Percentiles rank a stretch among this genome's conserved stretches.
phyloP scores from a whole-genome alignment of 2,329 filamentous ascomycete genomes.

The Penicillium thymicola region DNA sequence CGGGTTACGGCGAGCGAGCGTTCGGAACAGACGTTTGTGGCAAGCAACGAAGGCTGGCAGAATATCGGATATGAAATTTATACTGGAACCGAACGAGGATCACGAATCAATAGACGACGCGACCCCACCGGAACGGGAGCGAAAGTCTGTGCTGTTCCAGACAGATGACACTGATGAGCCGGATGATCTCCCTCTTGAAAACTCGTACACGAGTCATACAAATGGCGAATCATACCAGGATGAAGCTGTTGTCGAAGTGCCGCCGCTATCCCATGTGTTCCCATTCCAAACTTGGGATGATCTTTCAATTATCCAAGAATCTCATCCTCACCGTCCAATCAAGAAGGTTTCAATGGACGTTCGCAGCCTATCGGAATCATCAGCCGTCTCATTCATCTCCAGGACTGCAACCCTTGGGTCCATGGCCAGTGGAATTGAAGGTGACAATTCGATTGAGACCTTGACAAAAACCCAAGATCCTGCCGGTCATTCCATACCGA shows the following conservation, averaged over 20 bases:
- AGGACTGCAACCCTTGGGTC: constrained; percentile 75
- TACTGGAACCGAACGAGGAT: constrained; percentile 69
- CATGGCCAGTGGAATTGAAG: constrained; percentile 69
- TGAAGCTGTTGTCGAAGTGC: constrained; percentile 26
- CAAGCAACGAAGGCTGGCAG: constrained; percentile 77
- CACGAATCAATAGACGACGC: constrained; percentile 35
- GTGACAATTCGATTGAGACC: constrained; percentile 77
- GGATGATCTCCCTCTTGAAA: constrained; percentile 22
- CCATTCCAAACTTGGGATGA: constrained; percentile 70
- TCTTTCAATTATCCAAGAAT: constrained; percentile 41
- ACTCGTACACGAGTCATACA: constrained; percentile 21
- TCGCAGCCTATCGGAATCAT: constrained; percentile 81
- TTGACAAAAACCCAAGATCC: constrained; percentile 55
- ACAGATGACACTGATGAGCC: constrained; percentile 34
- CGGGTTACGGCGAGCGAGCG: constrained; percentile 77
- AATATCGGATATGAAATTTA: constrained; percentile 67
- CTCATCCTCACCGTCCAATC: constrained; percentile 48
- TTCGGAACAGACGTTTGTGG: constrained; percentile 83
- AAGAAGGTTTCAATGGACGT: constrained; percentile 90
- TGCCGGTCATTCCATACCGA: constrained; percentile 76
- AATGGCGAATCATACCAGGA: constrained; percentile 16
- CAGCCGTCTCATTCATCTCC: constrained; percentile 78
- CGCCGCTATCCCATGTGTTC: constrained; percentile 74
- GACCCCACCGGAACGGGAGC: constrained; percentile 40
- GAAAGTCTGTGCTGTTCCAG: constrained; percentile 30